Evolutionary conservation across 2,329 filamentous ascomycete genomes (phyloP).

Genomic region (Grosmannia serpens): DNA sequence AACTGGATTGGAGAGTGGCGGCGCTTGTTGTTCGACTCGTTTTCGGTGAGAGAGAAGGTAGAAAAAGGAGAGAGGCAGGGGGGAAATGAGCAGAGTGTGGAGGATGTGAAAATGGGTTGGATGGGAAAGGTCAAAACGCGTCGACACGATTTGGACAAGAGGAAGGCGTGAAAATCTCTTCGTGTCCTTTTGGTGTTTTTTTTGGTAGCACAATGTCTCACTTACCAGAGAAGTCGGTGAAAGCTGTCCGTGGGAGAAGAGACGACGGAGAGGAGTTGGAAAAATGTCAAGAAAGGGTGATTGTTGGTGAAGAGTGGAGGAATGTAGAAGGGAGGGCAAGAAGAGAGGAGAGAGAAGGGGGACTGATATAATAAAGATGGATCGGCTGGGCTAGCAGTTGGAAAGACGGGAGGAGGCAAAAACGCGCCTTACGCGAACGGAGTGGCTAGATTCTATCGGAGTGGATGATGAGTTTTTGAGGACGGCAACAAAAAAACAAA

Average conservation of each 20-base stretch:
- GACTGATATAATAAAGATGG: background rate
- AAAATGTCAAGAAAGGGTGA: background rate
- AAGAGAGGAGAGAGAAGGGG: background rate
- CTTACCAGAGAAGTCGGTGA: background rate
- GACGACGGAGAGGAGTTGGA: background rate
- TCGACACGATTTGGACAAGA: background rate
- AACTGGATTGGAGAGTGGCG: constrained; percentile 1
- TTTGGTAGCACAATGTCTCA: background rate
- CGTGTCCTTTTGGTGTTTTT: background rate
- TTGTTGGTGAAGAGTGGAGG: background rate
- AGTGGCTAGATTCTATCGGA: background rate
- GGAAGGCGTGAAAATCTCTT: background rate
- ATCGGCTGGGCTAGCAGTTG: background rate
- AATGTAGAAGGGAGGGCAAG: background rate
- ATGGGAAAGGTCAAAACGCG: background rate
- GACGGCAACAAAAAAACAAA: background rate
- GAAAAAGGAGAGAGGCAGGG: background rate
- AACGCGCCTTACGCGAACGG: constrained; percentile 9
- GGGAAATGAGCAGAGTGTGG: background rate
- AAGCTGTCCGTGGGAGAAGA: background rate
- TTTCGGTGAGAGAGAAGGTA: constrained; percentile 4
- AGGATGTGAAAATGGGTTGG: background rate
- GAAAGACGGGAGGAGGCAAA: constrained; percentile 1
- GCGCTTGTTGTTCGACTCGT: constrained; percentile 1
- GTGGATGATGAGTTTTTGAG: background rate